These are phyloP conservation scores for Geosmithia flava DNA, from an alignment of 2,329 filamentous ascomycete genomes.

Conservation along the genomic window DNA sequence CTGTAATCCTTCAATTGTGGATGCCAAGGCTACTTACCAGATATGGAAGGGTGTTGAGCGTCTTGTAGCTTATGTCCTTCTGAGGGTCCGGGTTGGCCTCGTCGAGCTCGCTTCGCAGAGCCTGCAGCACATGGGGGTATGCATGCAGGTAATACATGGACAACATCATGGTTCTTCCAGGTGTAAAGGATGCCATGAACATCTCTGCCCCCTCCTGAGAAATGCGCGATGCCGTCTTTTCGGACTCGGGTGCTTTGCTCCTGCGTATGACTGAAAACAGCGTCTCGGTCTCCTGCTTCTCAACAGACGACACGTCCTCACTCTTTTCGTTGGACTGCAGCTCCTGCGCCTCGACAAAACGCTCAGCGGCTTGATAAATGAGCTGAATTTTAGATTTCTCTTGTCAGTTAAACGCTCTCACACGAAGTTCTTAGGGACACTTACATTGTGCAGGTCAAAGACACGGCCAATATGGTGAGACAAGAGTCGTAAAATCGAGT, in stretches of 20 bases:
- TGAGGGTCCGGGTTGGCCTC: background rate
- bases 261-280: background rate
- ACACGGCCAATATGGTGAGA: background rate
- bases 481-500: background rate
- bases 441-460: background rate
- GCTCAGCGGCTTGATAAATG: background rate
- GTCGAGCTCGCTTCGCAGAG: background rate
- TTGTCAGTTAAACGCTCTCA: background rate
- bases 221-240: background rate
- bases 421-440: background rate
- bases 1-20: background rate
- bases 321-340: background rate
- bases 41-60: background rate
- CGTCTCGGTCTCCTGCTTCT: background rate
- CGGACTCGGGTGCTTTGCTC: background rate
- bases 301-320: background rate
- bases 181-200: background rate
- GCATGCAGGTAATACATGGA: background rate
- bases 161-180: background rate
- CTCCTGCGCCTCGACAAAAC: background rate
- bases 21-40: background rate
- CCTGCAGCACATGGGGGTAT: background rate
- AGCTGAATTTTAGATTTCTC: background rate
- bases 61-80: background rate
- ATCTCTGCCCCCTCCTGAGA: background rate